Evolutionary conservation across 306 rosid species (phyloP).

Genomic region (Trifolium subterraneum): DNA sequence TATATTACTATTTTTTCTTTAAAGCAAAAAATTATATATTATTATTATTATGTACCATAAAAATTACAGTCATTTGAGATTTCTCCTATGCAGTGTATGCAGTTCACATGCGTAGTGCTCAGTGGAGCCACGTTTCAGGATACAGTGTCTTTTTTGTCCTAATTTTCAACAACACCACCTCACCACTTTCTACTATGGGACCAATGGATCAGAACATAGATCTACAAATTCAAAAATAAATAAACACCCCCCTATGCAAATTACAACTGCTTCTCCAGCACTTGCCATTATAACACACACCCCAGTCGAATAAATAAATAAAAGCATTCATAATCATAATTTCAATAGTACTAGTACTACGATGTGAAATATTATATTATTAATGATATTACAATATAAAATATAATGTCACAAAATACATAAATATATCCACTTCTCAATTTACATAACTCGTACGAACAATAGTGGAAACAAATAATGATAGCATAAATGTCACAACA

Average conservation of each 20-base stretch:
- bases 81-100: not conserved
- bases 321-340: not conserved
- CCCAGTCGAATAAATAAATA: not conserved
- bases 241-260: conserved; percentile 1
- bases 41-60: not conserved
- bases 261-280: conserved; percentile 34
- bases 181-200: conserved; percentile 29
- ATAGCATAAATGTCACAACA: conserved; percentile 3
- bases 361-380: not conserved
- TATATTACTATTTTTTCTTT: too few species aligned
- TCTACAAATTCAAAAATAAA: conserved; percentile 6
- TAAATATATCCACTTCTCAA: not conserved
- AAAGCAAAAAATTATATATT: too few species aligned
- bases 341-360: too few species aligned
- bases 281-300: conserved; percentile 16
- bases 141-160: conserved; percentile 26
- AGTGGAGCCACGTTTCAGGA: conserved; percentile 45
- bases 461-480: conserved; percentile 15
- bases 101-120: conserved; percentile 45
- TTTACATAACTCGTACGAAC: conserved; percentile 14
- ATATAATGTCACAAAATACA: not conserved
- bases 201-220: conserved; percentile 31
- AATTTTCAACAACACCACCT: not conserved
- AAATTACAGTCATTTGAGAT: not conserved
- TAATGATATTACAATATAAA: not conserved